Evolutionary conservation across 768 basidiomycete species (phyloP).

Genomic region (Pleurotus tuber-regium): DNA sequence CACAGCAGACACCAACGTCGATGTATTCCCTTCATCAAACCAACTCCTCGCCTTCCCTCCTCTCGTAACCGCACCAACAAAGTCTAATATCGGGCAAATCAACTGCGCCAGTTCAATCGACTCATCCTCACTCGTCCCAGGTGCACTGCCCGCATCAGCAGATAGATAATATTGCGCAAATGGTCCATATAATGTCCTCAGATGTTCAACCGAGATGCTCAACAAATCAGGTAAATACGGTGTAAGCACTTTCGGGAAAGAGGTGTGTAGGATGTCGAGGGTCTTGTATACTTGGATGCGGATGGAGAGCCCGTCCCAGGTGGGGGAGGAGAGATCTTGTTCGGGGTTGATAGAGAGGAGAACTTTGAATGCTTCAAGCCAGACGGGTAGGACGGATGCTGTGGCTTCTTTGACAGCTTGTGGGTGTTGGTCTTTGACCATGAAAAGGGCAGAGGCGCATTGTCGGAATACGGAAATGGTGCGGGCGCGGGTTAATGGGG

Average conservation of each 20-base stretch:
- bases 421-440: conserved; percentile 93
- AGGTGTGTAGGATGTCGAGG: conserved; percentile 72
- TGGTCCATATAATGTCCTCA: conserved; percentile 54
- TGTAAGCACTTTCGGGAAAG: conserved; percentile 75
- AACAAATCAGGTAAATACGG: conserved; percentile 64
- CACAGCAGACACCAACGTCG: conserved; percentile 48
- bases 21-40: conserved; percentile 52
- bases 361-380: conserved; percentile 88
- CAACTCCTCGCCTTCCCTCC: conserved; percentile 64
- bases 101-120: conserved; percentile 73
- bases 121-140: conserved; percentile 74
- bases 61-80: conserved; percentile 64
- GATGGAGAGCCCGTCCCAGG: conserved; percentile 83
- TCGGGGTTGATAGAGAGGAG: conserved; percentile 65
- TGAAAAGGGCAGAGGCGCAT: conserved; percentile 85
- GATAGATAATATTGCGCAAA: conserved; percentile 64
- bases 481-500: conserved; percentile 78
- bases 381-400: conserved; percentile 77
- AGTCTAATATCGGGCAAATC: conserved; percentile 78
- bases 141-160: conserved; percentile 45
- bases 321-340: conserved; percentile 55
- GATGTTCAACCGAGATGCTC: conserved; percentile 53
- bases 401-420: conserved; percentile 82
- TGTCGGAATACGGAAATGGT: conserved; percentile 89
- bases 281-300: conserved; percentile 88